Evolutionary conservation across 345 rosid genomes (phyloP), one percentile per base, ranked within the genome.

Genomic region (Eucalyptus polyanthemos): DNA sequence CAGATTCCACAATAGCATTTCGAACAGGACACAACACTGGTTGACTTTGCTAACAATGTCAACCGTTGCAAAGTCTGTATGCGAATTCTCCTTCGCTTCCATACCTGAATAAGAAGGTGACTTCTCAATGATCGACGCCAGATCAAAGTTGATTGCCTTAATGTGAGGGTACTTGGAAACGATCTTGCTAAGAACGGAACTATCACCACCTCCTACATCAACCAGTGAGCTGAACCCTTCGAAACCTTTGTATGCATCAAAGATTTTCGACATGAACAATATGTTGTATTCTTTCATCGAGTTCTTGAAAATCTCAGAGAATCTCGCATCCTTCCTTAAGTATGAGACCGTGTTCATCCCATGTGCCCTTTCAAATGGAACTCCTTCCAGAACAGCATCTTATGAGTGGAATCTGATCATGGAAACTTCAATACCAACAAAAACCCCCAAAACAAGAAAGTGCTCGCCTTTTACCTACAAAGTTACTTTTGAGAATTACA

Each of bases 141-240:
- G 88, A 88, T 95, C 97, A 51, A 91, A 95, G 92, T 96, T 93
- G 90, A 93, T 92, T 34, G 91, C 94, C 90, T 94, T 92, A 58
- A 94, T 90, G 67, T 89, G 13, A 90, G 93, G 93, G 89, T 92
- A 88, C 62, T 89, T 93, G 87, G 95, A 92, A 54, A 94, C 50
- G 47, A 96, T 94, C 91, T 25, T 87, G 87, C 91, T 87, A 42
- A 94, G 94, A 88, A 93, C 27, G 50, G 93, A 94, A 15, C 98
- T 92, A 88, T 93, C 90, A 25, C 97, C 97, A 47, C 95, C 94
- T 31, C 95, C 95, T 17, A 93, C 94, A 90, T 96, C 97, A 19
- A 94, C 94, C 89, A 94, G 60, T 6, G 90, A 89, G 40, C 67
- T 91, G 29, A 95, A 56, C 87, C 93, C 94, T 60, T 92, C 89